Percentiles rank a stretch among this genome's conserved stretches.
Evolutionary conservation across 2,329 filamentous ascomycete species (phyloP).

Genomic region (Claviceps quebecensis): DNA sequence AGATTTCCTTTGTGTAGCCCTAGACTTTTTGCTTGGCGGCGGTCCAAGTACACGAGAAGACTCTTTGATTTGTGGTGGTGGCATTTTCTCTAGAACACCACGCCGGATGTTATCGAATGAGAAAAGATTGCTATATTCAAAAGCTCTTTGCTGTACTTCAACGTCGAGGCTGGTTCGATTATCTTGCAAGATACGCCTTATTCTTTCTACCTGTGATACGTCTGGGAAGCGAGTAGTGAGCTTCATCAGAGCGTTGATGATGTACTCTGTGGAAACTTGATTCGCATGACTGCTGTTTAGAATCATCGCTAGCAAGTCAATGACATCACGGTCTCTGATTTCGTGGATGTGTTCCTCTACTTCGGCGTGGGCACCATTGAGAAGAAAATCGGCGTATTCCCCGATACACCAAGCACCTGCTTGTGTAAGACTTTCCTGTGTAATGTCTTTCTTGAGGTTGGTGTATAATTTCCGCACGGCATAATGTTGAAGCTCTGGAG

Average conservation of each 20-base stretch:
- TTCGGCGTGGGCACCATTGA: conserved; percentile 81
- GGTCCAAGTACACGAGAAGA: conserved; percentile 83
- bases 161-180: conserved; percentile 83
- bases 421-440: conserved; percentile 86
- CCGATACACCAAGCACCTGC: conserved; percentile 96
- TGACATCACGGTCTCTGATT: conserved; percentile 77
- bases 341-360: conserved; percentile 74
- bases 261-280: conserved; percentile 87
- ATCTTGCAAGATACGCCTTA: conserved; percentile 62
- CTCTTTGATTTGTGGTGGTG: conserved; percentile 89
- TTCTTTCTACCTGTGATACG: conserved; percentile 69
- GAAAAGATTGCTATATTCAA: conserved; percentile 94
- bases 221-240: conserved; percentile 80
- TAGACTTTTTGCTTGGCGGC: conserved; percentile 50
- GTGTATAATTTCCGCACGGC: conserved; percentile 89
- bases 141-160: conserved; percentile 89
- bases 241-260: conserved; percentile 89
- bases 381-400: conserved; percentile 84
- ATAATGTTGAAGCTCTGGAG: conserved; percentile 88
- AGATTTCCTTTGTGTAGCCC: conserved; percentile 59
- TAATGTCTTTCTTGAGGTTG: conserved; percentile 88
- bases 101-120: conserved; percentile 72
- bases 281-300: conserved; percentile 90
- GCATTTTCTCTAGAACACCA: conserved; percentile 96
- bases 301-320: conserved; percentile 85